Evolutionary conservation across 116 monocot genomes (phyloP), one percentile per base, ranked within the genome.

Genomic region (Cymodocea nodosa): DNA sequence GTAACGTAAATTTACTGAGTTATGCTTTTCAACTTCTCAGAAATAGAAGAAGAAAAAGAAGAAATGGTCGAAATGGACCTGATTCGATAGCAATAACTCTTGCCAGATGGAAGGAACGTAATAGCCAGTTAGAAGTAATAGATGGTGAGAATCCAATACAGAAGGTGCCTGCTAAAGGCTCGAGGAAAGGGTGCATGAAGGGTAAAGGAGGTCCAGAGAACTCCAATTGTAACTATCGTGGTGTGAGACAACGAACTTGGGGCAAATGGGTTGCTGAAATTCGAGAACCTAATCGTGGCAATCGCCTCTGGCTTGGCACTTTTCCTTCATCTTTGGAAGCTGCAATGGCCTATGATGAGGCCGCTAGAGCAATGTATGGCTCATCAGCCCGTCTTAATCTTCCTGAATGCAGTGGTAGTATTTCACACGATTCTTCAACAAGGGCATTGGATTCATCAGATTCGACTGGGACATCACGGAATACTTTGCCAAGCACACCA

Each of bases 131-230:
- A 3, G 24, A 66, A 2, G 1, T 39, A 0, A 11, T 60, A 0
- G 30, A 40, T 50, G 65, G 62, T 3, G 55, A 68, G 12, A 73
- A 57, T 9, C 61, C 4, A n/a, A 4, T 59, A 11, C 65, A 70
- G 15, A 79, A 64, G 48, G 68, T 68, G 12, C 82, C 78, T 11
- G 82, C 75, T 6, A 82, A 82, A 60, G 82, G 82, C 15, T 82
- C 82, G 4, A 78, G 54, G 58, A 82, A 82, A 20, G 82, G 82
- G 19, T 78, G 75, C 37, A 82, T 82, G 82, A 35, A 56, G 50
- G 82, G 82, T 1, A 82, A 82, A 63, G 82, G 82, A 48, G 78
- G 78, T 15, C 78, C 78, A 3, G 69, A 78, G 24, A 78, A 78
- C 25, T 23, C 64, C 17, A 13, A 25, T 37, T 72, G 72, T 35